These are phyloP conservation scores for Dendrocalamus latiflorus DNA, from an alignment of 202 grass and related monocot species.

Conservation along the genomic window DNA sequence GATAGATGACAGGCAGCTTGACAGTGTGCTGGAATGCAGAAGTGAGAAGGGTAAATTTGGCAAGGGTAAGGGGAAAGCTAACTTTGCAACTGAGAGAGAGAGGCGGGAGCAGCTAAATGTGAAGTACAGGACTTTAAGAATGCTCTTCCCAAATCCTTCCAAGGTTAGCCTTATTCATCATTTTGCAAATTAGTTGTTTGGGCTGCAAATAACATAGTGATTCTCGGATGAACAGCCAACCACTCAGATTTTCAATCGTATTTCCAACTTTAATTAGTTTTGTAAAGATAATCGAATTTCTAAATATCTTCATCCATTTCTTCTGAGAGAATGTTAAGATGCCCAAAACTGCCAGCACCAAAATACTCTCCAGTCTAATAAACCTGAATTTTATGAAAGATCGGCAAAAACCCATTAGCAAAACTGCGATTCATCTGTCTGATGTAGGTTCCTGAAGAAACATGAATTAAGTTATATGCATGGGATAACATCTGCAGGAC, in stretches of 20 bases:
- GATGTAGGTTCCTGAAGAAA: neutral
- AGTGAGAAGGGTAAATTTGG: too few species aligned
- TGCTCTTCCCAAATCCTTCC: too few species aligned
- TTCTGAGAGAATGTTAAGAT: neutral
- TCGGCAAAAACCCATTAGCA: neutral
- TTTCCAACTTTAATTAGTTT: neutral
- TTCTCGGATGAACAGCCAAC: neutral
- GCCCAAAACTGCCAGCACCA: conserved; percentile 1
- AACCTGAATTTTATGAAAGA: neutral
- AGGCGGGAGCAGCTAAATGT: conserved; percentile 90
- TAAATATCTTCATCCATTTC: conserved; percentile 8
- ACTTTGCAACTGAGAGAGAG: conserved; percentile 89
- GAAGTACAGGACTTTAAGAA: conserved; percentile 78
- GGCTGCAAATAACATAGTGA: neutral
- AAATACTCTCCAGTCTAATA: too few species aligned
- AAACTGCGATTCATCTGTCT: neutral
- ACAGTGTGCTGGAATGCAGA: too few species aligned
- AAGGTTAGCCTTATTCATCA: conserved; percentile 54
- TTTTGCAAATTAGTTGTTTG: conserved; percentile 19
- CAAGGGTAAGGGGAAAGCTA: too few species aligned
- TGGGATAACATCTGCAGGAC: neutral
- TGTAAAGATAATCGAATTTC: neutral
- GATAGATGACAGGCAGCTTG: too few species aligned
- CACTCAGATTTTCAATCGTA: neutral
- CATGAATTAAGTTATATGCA: conserved; percentile 2